Percentiles rank a stretch among this genome's conserved stretches.
These are phyloP conservation scores for Epichloe sibirici DNA, from an alignment of 2,329 filamentous ascomycete genomes.

Conservation along the genomic window DNA sequence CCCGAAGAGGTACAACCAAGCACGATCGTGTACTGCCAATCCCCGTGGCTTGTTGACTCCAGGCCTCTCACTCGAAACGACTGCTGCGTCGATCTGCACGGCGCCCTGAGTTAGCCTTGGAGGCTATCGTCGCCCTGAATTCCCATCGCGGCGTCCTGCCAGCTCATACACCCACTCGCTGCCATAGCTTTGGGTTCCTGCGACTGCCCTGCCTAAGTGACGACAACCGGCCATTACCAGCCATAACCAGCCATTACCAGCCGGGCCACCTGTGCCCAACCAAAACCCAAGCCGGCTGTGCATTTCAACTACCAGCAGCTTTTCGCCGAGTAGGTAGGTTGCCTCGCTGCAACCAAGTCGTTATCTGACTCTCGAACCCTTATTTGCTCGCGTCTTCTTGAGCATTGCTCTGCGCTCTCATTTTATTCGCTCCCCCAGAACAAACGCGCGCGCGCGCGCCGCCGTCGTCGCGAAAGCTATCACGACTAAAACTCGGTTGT, in stretches of 20 bases:
- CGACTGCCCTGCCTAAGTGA: constrained; percentile 30
- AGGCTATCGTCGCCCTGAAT: constrained; percentile 20
- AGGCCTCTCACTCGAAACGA: neutral
- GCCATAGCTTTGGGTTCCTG: constrained; percentile 43
- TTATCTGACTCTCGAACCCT: constrained; percentile 8
- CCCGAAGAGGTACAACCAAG: neutral
- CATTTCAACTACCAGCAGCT: constrained; percentile 19
- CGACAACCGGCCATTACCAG: constrained; percentile 13
- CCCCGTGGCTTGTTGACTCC: neutral
- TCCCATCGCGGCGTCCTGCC: constrained; percentile 38
- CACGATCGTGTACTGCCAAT: neutral
- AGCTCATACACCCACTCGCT: constrained; percentile 43
- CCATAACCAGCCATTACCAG: constrained; percentile 8
- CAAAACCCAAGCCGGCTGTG: constrained; percentile 25
- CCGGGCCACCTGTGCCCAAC: constrained; percentile 31
- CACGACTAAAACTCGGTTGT: neutral
- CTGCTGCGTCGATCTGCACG: constrained; percentile 42
- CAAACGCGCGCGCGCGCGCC: constrained; percentile 4
- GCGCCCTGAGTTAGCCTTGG: constrained; percentile 43
- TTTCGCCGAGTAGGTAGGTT: constrained; percentile 14
- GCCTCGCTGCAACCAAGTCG: constrained; percentile 13
- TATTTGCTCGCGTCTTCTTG: constrained; percentile 6
- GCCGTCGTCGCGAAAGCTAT: neutral
- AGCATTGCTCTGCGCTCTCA: constrained; percentile 4
- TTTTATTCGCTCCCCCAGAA: constrained; percentile 11